These are phyloP conservation scores for Alternaria metachromatica DNA, from an alignment of 2,329 filamentous ascomycete species.

Conservation along the genomic window DNA sequence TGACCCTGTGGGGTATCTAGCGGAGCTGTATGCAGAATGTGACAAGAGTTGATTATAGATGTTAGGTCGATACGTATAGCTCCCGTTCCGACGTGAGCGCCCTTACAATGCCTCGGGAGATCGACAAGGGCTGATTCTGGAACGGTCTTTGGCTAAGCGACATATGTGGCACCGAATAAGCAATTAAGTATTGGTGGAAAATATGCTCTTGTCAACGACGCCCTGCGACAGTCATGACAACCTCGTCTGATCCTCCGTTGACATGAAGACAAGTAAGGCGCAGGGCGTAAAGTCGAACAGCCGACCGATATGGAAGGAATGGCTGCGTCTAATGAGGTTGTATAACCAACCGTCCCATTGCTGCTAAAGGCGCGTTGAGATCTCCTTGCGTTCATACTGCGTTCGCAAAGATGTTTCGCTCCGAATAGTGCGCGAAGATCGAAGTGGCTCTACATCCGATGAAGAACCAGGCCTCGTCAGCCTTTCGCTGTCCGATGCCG, in stretches of 20 bases:
- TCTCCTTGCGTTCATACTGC: neutral
- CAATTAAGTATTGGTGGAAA: neutral
- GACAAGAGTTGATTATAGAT: too few species aligned
- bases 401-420: neutral
- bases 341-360: neutral
- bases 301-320: neutral
- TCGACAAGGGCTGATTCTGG: neutral
- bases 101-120: neutral
- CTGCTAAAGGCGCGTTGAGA: neutral
- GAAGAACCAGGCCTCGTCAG: neutral
- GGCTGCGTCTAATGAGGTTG: neutral
- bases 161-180: fast-evolving
- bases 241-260: neutral
- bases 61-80: too few species aligned
- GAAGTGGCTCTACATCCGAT: neutral
- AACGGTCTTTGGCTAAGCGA: neutral
- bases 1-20: neutral
- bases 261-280: neutral
- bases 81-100: too few species aligned
- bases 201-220: neutral
- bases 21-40: too few species aligned
- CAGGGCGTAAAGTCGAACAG: neutral
- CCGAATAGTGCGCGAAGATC: neutral
- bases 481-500: neutral
- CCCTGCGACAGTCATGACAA: neutral